Base-by-base conservation (phyloP, 2,329 filamentous ascomycete species). In the Fusarium brachygibbosum region DNA sequence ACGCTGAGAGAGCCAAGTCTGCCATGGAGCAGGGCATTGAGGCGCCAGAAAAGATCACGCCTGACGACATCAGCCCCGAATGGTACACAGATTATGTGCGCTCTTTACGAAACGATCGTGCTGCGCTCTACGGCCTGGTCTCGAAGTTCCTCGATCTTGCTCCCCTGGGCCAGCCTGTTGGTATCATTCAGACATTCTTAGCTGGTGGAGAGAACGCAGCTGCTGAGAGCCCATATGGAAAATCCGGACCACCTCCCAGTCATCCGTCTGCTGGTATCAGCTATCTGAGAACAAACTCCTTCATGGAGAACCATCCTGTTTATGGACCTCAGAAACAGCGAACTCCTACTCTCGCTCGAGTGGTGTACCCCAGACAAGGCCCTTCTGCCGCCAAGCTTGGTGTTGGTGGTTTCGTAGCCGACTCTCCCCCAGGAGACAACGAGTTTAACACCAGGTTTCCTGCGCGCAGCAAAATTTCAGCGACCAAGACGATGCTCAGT, bases 191-290 rank as follows among this genome's bases (percentile, higher is more conserved):
- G 23, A 71, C 74, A 23, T 66, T 77, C 44, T 60, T 76, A 34
- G 69, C 71, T 6, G 62, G 69, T 14, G 64, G 68, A 17, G 72
- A 71, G n/a, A 69, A 67, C 61, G 73, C 66, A 37, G 73, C 74
- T 38, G 64, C 72, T 11, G 72, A 78, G 11, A 80, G 75, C 56
- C 85, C 85, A 1, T 89, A 87, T 66, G 82, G 84, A 13, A 79
- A 80, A 48, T 76, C 79, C 16, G 88, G 88, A 2, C 88, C 88
- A n/a, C 88, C 88, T 1, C 80, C 82, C 10, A 88, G 85, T 21
- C 88, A 90, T 69, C 88, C 88, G 6, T 90, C 88, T 16, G 88
- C 85, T 32, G 88, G 88, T 61, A 80, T 90, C 53, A 88, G 87
- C 55, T 90, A 90, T 77, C 79, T 90, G 58, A 85, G 88, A 53